These are phyloP conservation scores for Mariannaea sp. DNA, from an alignment of 2,329 filamentous ascomycete species.

Conservation along the genomic window DNA sequence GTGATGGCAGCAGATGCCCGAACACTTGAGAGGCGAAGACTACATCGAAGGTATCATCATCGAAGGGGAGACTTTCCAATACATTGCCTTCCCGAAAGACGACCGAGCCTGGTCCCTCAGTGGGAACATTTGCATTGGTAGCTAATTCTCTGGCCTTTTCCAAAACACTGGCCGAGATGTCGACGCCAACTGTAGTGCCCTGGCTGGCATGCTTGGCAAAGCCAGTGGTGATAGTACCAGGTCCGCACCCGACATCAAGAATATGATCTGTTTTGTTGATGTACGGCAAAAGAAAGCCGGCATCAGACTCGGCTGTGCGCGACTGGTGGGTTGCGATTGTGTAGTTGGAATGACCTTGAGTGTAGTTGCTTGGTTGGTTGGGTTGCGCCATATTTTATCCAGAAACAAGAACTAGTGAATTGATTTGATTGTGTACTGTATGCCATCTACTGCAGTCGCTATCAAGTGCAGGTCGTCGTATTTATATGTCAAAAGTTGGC, in stretches of 20 bases:
- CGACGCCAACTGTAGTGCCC: constrained; percentile 36
- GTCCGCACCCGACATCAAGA: constrained; percentile 55
- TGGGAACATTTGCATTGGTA: not conserved
- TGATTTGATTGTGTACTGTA: too few relatives aligned
- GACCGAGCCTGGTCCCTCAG: constrained; percentile 4
- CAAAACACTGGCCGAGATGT: constrained; percentile 1
- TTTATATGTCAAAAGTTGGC: too few relatives aligned
- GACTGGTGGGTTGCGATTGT: constrained; percentile 45
- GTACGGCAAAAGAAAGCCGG: constrained; percentile 48
- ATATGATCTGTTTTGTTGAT: constrained; percentile 46
- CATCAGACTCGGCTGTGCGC: constrained; percentile 50
- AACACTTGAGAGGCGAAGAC: constrained; percentile 27
- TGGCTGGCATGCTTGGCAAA: constrained; percentile 44
- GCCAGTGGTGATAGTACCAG: constrained; percentile 52
- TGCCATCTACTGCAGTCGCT: too few relatives aligned
- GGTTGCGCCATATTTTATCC: constrained; percentile 13
- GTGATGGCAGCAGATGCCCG: constrained; percentile 42
- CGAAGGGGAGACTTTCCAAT: constrained; percentile 20
- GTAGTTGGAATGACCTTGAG: constrained; percentile 46
- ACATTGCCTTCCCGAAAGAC: constrained; percentile 2
- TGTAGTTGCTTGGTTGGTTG: constrained; percentile 32
- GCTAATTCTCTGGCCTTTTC: constrained; percentile 1
- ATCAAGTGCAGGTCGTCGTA: too few relatives aligned
- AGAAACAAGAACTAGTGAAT: too few relatives aligned
- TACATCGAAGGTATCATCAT: constrained; percentile 4